Evolutionary conservation across 2,329 filamentous ascomycete genomes (phyloP).

Genomic region (Knoxdaviesia proteae): DNA sequence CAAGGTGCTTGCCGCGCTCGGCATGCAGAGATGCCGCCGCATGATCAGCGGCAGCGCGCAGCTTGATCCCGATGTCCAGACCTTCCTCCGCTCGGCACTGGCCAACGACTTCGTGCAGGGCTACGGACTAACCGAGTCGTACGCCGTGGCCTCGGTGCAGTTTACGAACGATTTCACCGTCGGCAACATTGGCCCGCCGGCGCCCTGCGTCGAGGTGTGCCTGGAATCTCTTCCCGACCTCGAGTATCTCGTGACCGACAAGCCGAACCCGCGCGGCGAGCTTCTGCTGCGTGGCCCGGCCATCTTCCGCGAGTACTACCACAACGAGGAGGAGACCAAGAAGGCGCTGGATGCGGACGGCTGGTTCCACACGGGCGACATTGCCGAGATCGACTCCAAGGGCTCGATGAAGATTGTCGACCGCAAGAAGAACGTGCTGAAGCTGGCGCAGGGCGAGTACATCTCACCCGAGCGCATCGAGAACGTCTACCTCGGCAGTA

Average conservation of each 20-base stretch:
- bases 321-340: constrained; percentile 68
- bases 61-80: constrained; percentile 69
- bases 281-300: constrained; percentile 63
- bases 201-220: constrained; percentile 51
- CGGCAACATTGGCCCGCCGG: constrained; percentile 64
- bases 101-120: constrained; percentile 65
- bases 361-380: constrained; percentile 95
- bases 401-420: constrained; percentile 89
- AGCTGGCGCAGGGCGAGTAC: constrained; percentile 94
- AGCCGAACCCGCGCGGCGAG: constrained; percentile 77
- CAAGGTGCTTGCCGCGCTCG: constrained; percentile 68
- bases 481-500: constrained; percentile 75
- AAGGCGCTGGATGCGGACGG: constrained; percentile 71
- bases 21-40: constrained; percentile 48
- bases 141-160: constrained; percentile 58
- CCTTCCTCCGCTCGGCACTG: constrained; percentile 72
- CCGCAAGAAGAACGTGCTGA: constrained; percentile 97
- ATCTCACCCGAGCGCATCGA: constrained; percentile 94
- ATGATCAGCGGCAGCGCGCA: constrained; percentile 84
- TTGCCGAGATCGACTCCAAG: constrained; percentile 62
- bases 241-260: constrained; percentile 76
- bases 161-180: constrained; percentile 45
- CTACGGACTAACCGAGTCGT: constrained; percentile 87
- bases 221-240: constrained; percentile 79
- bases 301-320: constrained; percentile 74